Base-by-base conservation (phyloP, 306 rosid species). In the Argentina anserina region DNA sequence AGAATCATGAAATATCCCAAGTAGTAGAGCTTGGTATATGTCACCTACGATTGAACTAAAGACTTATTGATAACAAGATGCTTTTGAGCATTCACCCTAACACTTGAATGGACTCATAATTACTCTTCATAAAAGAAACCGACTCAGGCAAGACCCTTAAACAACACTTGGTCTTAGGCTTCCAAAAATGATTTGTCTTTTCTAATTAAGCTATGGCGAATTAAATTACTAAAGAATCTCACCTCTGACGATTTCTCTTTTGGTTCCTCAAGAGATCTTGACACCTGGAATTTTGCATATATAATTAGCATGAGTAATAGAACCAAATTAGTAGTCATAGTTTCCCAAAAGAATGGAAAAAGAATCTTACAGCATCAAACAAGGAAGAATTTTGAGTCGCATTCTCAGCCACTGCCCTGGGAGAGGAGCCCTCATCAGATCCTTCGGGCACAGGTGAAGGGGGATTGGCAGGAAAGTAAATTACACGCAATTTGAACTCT, bases 381-480 rank as follows among this genome's bases (percentile, higher is more conserved):
- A 77, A 84, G 39, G 76, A 78, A 36, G 66, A 39, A 47, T 61
- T 80, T 78, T 81, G 85, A 75, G 67, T 80, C 61, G 75, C 86
- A 69, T 84, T 75, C 41, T 85, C 84, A 14, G 34, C 29, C 52
- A 28, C 67, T 14, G 74, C 70, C 68, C 62, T 76, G 23, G 86
- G 73, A 74, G 88, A 78, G 53, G 86, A 82, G 40, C 75, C 86
- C 73, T 82, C 86, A 31, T 79, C 86, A 25, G 88, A 58, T 61
- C 78, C 88, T 73, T 85, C 82, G 11, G 84, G 84, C 18, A 85
- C 82, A 53, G 88, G 84, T 6, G 84, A 81, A 0, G 88, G 88
- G 50, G 86, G 86, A 62, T 82, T 82, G 2, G 86, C 84, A 65
- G 81, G 81, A 70, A 76, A 55, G 79, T 82, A 85, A 49, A 67